Base-by-base conservation (phyloP, 1,284 basidiomycete species). In the Moesziomyces parantarcticus region DNA sequence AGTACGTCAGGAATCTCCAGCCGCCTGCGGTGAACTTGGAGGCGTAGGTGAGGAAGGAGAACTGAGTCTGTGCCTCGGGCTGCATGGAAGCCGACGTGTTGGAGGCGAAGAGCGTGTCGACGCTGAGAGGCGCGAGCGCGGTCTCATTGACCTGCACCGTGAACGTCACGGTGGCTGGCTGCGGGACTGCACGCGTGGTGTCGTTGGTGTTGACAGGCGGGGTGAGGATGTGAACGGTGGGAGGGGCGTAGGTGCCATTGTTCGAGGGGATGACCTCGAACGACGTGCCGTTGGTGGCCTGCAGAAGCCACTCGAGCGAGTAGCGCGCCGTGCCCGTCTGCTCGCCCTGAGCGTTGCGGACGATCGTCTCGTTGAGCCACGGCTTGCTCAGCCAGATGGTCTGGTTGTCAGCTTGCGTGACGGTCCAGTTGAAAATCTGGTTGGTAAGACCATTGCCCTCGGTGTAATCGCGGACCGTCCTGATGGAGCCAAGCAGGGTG, bases 351-450 rank as follows among this genome's bases (percentile, higher is more conserved):
- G 48, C 56, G 14, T 69, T 44, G n/a, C 66, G 59, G 16, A 69
- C 26, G 47, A 58, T 66, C 39, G 63, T 55, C 39, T 66, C 63
- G 60, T 72, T 72, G 60, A 87, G 84, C 85, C 86, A 87, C 21
- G 80, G 75, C 18, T 86, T 83, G 57, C 85, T 81, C 5, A 87
- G 80, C 47, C 82, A 81, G 32, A 86, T 71, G 11, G 70, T 79
- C 3, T 79, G 76, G 43, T 74, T 61, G 63, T 81, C 84, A 58
- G 81, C 81, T 11, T 75, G 63, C 9, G 83, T 83, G 29, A 87
- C 75, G 13, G 86, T 86, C 76, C 86, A 86, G 80, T 86, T 86
- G 84, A 87, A 86, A 54, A 86, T 83, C 47, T 79, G 63, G 76
- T 86, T 75, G 50, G 80, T 70, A 25, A 73, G 45, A 34, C 63